These are phyloP conservation scores for Coleophoma crateriformis DNA, from an alignment of 2,329 filamentous ascomycete species.

Conservation along the genomic window DNA sequence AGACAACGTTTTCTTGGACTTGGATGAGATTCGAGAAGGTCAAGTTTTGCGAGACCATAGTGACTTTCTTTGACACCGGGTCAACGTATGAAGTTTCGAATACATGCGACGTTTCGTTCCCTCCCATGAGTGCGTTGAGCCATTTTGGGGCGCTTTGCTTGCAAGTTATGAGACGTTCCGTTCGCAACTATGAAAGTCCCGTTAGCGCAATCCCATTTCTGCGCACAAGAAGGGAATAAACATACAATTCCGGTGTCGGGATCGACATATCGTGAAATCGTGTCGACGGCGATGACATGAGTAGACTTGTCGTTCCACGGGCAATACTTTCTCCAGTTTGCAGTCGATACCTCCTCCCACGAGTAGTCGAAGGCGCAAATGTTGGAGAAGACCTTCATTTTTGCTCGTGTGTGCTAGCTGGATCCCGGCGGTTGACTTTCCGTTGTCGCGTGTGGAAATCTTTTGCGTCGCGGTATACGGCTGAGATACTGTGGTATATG, in stretches of 20 bases:
- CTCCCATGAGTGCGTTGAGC: conserved; percentile 75
- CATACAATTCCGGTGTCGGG: conserved; percentile 60
- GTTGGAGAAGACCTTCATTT: conserved; percentile 95
- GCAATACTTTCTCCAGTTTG: conserved; percentile 98
- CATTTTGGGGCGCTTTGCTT: conserved; percentile 68
- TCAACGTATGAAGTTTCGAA: conserved; percentile 97
- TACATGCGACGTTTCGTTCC: conserved; percentile 76
- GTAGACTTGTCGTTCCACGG: conserved; percentile 99
- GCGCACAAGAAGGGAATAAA: conserved; percentile 12
- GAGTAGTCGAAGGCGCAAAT: conserved; percentile 91
- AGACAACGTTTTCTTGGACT: conserved; percentile 89
- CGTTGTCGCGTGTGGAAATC: background rate
- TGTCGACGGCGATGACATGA: conserved; percentile 94
- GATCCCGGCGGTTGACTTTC: background rate
- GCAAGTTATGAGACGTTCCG: conserved; percentile 63
- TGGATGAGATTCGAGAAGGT: conserved; percentile 87
- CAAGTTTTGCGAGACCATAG: conserved; percentile 93
- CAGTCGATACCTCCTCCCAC: conserved; percentile 95
- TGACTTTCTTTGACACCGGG: conserved; percentile 75
- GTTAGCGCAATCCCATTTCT: no score
- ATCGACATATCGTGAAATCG: conserved; percentile 67
- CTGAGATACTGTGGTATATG: background rate
- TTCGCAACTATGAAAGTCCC: conserved; percentile 48
- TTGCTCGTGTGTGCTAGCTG: conserved; percentile 23
- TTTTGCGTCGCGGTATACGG: background rate